phyloP scores from a whole-genome alignment of 2,329 filamentous ascomycete species.

The Alternaria dauci region DNA sequence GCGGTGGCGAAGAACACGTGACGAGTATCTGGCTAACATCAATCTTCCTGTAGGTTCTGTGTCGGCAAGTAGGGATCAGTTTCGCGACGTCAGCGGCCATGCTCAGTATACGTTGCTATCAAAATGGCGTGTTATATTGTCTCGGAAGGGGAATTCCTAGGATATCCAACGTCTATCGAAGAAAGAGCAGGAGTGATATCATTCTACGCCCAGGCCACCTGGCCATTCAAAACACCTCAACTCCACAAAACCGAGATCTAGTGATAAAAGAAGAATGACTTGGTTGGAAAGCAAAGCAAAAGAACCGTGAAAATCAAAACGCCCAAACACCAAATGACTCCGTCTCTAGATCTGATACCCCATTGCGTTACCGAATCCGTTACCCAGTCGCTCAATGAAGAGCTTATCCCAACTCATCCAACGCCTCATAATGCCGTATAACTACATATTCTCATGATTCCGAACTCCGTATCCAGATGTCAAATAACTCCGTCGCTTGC shows the following conservation, averaged over 20 bases:
- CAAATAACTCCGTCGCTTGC: slow-evolving; percentile 24
- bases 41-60: slow-evolving; percentile 28
- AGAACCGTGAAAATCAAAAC: neutral
- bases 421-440: slow-evolving; percentile 1
- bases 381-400: slow-evolving; percentile 24
- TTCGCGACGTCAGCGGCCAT: neutral
- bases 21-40: slow-evolving; percentile 11
- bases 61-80: slow-evolving; percentile 29
- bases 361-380: neutral
- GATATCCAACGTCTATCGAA: neutral
- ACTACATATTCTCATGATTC: slow-evolving; percentile 1
- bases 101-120: neutral
- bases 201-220: neutral
- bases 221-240: neutral
- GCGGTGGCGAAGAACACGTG: neutral
- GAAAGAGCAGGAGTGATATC: neutral
- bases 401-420: slow-evolving; percentile 16
- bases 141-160: neutral
- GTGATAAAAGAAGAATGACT: neutral
- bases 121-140: neutral
- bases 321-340: slow-evolving; percentile 11
- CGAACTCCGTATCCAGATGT: slow-evolving; percentile 1
- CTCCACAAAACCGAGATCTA: neutral
- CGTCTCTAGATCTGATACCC: slow-evolving; percentile 10
- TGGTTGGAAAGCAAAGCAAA: neutral